Conservation (phyloP, 2,329 filamentous ascomycete genomes). For the Ophiostoma montium region DNA sequence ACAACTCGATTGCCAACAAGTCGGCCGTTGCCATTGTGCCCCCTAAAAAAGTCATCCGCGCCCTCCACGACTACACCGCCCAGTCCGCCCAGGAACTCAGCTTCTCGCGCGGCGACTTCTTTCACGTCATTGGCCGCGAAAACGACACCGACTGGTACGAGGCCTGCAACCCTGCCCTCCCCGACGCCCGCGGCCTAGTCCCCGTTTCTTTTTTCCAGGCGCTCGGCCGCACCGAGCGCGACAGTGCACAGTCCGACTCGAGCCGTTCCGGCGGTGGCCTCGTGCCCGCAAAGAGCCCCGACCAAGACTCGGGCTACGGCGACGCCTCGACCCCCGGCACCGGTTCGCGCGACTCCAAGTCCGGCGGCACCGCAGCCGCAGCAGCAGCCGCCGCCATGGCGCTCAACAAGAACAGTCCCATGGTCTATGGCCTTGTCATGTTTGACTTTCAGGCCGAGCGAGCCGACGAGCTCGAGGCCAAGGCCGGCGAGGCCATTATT, state of each 20-base stretch:
- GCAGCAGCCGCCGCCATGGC: slow-evolving; percentile 19
- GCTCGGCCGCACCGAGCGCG: slow-evolving; percentile 80
- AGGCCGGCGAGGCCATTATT: slow-evolving; percentile 91
- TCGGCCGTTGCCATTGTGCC: slow-evolving; percentile 78
- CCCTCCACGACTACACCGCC: slow-evolving; percentile 83
- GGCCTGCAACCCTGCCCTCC: slow-evolving; percentile 85
- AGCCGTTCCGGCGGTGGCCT: slow-evolving; percentile 22
- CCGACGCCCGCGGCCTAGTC: slow-evolving; percentile 77
- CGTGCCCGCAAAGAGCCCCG: slow-evolving; percentile 35
- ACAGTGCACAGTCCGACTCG: slow-evolving; percentile 60
- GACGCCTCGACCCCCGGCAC: slow-evolving; percentile 29
- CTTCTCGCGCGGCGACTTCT: slow-evolving; percentile 92
- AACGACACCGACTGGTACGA: slow-evolving; percentile 96
- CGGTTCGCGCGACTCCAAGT: not conserved
- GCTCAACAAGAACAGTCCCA: slow-evolving; percentile 50
- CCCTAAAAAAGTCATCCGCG: slow-evolving; percentile 95
- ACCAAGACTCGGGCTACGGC: slow-evolving; percentile 86
- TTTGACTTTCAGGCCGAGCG: slow-evolving; percentile 93
- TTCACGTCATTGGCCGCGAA: slow-evolving; percentile 93
- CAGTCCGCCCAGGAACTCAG: slow-evolving; percentile 65
- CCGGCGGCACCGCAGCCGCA: slow-evolving; percentile 6
- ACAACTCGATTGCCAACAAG: slow-evolving; percentile 69
- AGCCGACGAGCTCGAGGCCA: slow-evolving; percentile 91
- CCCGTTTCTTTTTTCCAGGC: slow-evolving; percentile 89
- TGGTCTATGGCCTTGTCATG: slow-evolving; percentile 94